A percentile compares a stretch with the other conserved stretches of the same genome.
Conservation (phyloP, 208 protist genomes). For the Acanthamoeba pearcei region DNA sequence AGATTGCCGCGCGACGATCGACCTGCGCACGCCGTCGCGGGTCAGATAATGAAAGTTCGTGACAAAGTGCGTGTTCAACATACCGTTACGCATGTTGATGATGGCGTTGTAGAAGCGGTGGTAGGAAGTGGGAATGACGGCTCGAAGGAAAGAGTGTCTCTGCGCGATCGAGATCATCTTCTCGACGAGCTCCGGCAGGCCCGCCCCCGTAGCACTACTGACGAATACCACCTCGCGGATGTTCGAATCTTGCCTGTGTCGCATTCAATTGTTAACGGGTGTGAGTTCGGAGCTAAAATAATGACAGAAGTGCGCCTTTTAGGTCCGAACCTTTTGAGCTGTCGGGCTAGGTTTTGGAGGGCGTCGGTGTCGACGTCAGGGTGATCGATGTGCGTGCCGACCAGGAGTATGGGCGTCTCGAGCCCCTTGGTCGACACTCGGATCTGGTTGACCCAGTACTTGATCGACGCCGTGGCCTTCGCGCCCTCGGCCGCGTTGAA, state of each 20-base stretch:
- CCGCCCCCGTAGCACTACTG: conserved; percentile 43
- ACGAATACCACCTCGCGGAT: conserved; percentile 49
- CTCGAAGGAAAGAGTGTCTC: conserved; percentile 37
- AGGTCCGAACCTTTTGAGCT: not conserved
- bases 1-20: not conserved
- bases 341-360: conserved; percentile 6
- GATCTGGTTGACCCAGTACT: conserved; percentile 51
- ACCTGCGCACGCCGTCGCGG: not conserved
- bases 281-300: not conserved
- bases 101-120: conserved; percentile 58
- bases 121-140: conserved; percentile 46
- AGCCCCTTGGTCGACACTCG: conserved; percentile 52
- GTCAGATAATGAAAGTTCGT: not conserved
- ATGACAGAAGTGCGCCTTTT: not conserved
- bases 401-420: conserved; percentile 36
- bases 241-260: conserved; percentile 51
- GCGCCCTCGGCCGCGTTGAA: conserved; percentile 73
- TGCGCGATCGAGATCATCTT: conserved; percentile 35
- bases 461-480: conserved; percentile 23
- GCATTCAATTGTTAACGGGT: not conserved
- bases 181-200: conserved; percentile 44
- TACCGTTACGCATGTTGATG: conserved; percentile 51
- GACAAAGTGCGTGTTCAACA: not conserved
- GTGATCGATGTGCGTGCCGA: conserved; percentile 60
- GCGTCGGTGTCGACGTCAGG: conserved; percentile 20